Percentiles rank a stretch among this genome's conserved stretches.
phyloP scores from a whole-genome alignment of 2,329 filamentous ascomycete genomes.

The Trichophyton mentagrophytes region DNA sequence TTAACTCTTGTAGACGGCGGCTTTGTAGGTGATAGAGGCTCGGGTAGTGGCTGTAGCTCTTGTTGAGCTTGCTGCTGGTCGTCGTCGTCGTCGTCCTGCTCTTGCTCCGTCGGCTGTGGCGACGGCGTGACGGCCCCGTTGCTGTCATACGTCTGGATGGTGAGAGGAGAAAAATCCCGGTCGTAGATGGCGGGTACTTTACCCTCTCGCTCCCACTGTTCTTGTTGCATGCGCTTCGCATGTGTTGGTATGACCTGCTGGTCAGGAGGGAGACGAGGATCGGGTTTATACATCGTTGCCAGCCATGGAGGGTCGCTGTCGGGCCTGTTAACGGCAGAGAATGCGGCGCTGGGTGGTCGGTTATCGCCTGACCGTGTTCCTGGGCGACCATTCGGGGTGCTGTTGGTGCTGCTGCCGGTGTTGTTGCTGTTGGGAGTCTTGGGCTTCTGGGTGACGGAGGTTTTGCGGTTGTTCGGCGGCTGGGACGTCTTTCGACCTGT shows the following conservation, averaged over 20 bases:
- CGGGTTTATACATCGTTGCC: slow-evolving; percentile 85
- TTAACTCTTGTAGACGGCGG: slow-evolving; percentile 20
- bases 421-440: slow-evolving; percentile 22
- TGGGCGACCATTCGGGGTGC: slow-evolving; percentile 39
- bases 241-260: slow-evolving; percentile 93
- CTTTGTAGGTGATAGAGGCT: slow-evolving; percentile 21
- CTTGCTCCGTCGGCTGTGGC: slow-evolving; percentile 11
- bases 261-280: slow-evolving; percentile 83
- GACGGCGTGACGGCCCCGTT: slow-evolving; percentile 8
- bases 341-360: slow-evolving; percentile 39
- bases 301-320: slow-evolving; percentile 97
- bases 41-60: not conserved
- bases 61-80: not conserved
- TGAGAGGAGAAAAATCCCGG: slow-evolving; percentile 72
- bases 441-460: slow-evolving; percentile 24
- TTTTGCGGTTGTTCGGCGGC: slow-evolving; percentile 29
- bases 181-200: slow-evolving; percentile 77
- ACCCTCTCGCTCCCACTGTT: slow-evolving; percentile 88
- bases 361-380: slow-evolving; percentile 50
- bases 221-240: slow-evolving; percentile 78
- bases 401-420: slow-evolving; percentile 19
- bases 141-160: slow-evolving; percentile 28
- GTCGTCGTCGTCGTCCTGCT: not conserved
- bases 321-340: slow-evolving; percentile 48
- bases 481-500: slow-evolving; percentile 29